Evolutionary conservation across 371 early-diverging fungal genomes (phyloP), one percentile per base, ranked within the genome.

Genomic region (Lichtheimia ramosa): DNA sequence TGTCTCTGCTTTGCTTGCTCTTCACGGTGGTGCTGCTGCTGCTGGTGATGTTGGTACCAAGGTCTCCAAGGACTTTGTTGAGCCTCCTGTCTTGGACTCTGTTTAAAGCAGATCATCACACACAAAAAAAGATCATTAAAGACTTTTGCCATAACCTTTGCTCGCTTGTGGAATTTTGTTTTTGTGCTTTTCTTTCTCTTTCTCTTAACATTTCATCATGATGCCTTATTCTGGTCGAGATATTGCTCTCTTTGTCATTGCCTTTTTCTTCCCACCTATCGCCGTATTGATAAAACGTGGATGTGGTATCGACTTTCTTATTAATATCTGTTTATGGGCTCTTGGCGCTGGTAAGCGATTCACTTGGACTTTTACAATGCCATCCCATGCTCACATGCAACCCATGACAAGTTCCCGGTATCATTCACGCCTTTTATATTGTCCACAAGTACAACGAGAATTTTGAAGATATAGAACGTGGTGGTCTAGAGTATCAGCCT

Each of bases 1-100:
- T 85, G 81, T 92, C 66, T 95, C 93, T 73, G 96, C 96, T 85
- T 92, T 98, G 63, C 79, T 97, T 74, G 98, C 97, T 84, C 92
- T 96, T 68, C 98, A 98, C 92, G 92, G 91, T 79, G 87, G 86
- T 73, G 82, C 88, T 63, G 82, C 88, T 62, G 79, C 81, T 59
- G 98, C 94, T 74, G 84, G 70, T 48, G 95, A 94, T 83, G 87
- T 94, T 56, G 89, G 87, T 58, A 73, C 86, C 59, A 90, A 85
- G 74, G 77, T 82, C 69, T 62, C 75, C 77, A 86, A 86, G 82
- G 91, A 91, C 64, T 92, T 90, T 75, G 89, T 89, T 77, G 93
- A 93, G 80, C 93, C 92, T 68, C 86, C 84, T 58, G 68, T 91
- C 63, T 83, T 83, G 73, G 86, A 86, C 48, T 84, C 85, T 67